phyloP scores from a whole-genome alignment of 1,284 basidiomycete species.

The Uromyces viciae-fabae region DNA sequence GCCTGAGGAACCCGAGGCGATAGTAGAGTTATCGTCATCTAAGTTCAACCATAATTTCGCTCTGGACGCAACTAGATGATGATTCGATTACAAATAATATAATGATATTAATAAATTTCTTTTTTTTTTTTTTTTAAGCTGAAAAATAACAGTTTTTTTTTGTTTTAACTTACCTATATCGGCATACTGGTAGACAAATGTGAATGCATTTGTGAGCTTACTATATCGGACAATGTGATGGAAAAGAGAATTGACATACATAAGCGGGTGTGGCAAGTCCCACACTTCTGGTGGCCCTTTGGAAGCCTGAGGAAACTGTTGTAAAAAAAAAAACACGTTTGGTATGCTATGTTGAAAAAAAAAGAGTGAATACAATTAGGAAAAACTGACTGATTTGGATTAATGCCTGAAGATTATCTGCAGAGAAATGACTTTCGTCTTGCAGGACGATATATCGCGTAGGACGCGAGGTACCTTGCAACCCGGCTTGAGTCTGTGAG shows the following conservation, averaged over 20 bases:
- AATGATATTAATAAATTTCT: background rate
- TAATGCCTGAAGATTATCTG: constrained; percentile 20
- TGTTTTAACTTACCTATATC: constrained; percentile 32
- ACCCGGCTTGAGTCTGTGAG: constrained; percentile 22
- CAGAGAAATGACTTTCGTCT: constrained; percentile 17
- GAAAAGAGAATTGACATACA: background rate
- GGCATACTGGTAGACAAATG: constrained; percentile 18
- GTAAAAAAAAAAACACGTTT: background rate
- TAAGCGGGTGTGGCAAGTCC: constrained; percentile 33
- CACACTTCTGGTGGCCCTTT: constrained; percentile 31
- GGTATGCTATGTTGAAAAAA: background rate
- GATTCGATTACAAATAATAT: background rate
- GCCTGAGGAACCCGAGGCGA: background rate
- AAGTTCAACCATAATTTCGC: constrained; percentile 27
- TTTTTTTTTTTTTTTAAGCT: background rate
- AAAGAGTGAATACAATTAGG: background rate
- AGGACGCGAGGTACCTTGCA: constrained; percentile 36
- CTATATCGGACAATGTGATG: background rate
- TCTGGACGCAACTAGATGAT: constrained; percentile 26
- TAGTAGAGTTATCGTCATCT: constrained; percentile 11
- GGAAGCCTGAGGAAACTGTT: constrained; percentile 27
- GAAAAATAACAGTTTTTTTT: background rate
- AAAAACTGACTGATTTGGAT: constrained; percentile 11
- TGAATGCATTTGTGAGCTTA: background rate
- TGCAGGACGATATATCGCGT: constrained; percentile 28